These are phyloP conservation scores for Cercophora samala DNA, from an alignment of 495 filamentous ascomycete genomes.

Conservation along the genomic window DNA sequence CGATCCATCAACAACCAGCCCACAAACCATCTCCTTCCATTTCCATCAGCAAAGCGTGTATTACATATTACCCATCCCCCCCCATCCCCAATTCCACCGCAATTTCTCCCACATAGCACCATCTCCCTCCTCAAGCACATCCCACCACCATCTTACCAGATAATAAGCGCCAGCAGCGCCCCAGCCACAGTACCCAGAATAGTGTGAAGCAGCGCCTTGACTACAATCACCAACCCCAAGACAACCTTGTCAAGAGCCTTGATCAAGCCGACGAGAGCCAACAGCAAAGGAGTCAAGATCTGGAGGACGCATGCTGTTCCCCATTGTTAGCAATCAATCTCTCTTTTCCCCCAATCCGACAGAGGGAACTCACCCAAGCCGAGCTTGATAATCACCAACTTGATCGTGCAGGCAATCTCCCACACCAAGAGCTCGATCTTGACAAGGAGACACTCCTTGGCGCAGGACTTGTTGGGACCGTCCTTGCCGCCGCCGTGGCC, in stretches of 20 bases:
- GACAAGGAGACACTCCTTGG: slow-evolving; percentile 21
- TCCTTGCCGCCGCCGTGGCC: not conserved
- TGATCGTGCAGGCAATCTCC: slow-evolving; percentile 36
- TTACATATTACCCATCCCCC: not conserved
- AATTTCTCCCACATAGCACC: not conserved
- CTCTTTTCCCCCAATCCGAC: not conserved
- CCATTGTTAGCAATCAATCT: not conserved
- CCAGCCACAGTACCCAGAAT: slow-evolving; percentile 35
- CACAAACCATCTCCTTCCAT: not conserved
- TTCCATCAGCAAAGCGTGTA: not conserved
- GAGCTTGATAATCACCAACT: slow-evolving; percentile 40
- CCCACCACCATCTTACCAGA: not conserved
- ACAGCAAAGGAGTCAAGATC: slow-evolving; percentile 34
- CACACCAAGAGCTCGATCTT: slow-evolving; percentile 35
- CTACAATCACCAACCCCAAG: slow-evolving; percentile 31
- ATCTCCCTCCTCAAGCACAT: no score
- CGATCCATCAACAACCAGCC: not conserved
- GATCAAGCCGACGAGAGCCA: slow-evolving; percentile 33
- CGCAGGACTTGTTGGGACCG: not conserved
- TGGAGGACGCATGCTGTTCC: slow-evolving; percentile 32
- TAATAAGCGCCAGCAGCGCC: slow-evolving; percentile 31
- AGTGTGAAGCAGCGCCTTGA: slow-evolving; percentile 31
- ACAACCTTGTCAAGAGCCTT: slow-evolving; percentile 39
- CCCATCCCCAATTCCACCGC: no score
- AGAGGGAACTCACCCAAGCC: slow-evolving; percentile 35